A percentile compares a stretch with the other conserved stretches of the same genome.
These are phyloP conservation scores for Senna siamea DNA, from an alignment of 306 rosid species.

Conservation along the genomic window DNA sequence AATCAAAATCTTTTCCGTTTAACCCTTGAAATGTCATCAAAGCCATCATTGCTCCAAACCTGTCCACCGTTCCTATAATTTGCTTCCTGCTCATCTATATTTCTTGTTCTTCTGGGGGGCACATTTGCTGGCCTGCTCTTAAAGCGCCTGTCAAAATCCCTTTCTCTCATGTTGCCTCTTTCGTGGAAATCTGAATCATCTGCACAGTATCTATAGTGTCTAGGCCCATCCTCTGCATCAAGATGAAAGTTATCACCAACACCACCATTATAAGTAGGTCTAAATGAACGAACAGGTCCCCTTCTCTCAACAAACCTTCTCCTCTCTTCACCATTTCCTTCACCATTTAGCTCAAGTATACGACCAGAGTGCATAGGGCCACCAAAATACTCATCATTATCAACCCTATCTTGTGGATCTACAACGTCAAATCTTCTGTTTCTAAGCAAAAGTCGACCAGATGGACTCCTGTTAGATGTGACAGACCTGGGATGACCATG, in stretches of 20 bases:
- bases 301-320: slow-evolving; percentile 74
- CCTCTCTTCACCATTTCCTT: slow-evolving; percentile 72
- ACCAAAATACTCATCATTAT: slow-evolving; percentile 64
- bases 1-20: slow-evolving; percentile 77
- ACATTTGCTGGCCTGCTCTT: slow-evolving; percentile 67
- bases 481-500: slow-evolving; percentile 74
- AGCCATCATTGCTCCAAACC: slow-evolving; percentile 68
- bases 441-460: slow-evolving; percentile 60
- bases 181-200: slow-evolving; percentile 78
- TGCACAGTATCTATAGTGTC: slow-evolving; percentile 70
- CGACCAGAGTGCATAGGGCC: slow-evolving; percentile 68
- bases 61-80: slow-evolving; percentile 74
- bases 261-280: slow-evolving; percentile 62
- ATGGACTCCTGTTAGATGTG: slow-evolving; percentile 63
- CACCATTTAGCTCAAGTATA: slow-evolving; percentile 57
- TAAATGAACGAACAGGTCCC: slow-evolving; percentile 70
- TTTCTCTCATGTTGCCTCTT: slow-evolving; percentile 74
- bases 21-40: slow-evolving; percentile 68
- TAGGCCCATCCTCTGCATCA: slow-evolving; percentile 64
- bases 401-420: slow-evolving; percentile 68
- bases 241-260: slow-evolving; percentile 69
- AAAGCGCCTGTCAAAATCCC: slow-evolving; percentile 69
- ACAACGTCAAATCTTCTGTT: slow-evolving; percentile 70
- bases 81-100: slow-evolving; percentile 69
- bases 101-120: slow-evolving; percentile 73